Evolutionary conservation across 768 basidiomycete genomes (phyloP), one percentile per base, ranked within the genome.

Genomic region (Boletus subparvulus): DNA sequence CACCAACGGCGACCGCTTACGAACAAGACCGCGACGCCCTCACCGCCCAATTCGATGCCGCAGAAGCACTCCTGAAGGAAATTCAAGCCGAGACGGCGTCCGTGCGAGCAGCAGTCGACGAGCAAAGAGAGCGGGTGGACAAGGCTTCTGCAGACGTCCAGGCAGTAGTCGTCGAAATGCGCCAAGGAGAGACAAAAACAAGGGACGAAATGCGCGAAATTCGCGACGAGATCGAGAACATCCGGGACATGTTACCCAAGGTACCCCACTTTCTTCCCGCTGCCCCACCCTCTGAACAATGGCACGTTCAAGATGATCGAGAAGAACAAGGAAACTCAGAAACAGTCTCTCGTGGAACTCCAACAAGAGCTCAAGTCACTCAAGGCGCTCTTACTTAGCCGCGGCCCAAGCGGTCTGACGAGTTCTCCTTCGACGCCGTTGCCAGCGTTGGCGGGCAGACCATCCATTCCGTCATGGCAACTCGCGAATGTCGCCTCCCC

Each of bases 321-420:
- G 54, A 94, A 92, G 75, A 92, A 88, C 69, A 91, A 93, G 69
- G 88, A 92, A 52, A 80, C 83, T 14, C 94, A 97, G 72, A 81
- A 84, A 21, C 85, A 88, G 57, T 91, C 93, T 2, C 78, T 98
- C 14, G 75, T 80, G 51, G 96, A 98, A 64, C 79, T 98, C 13
- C 94, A 97, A 64, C 87, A 93, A 62, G 96, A 98, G 68, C 81
- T 98, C 65, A 94, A 94, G 67, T 98, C 95, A 0, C 77, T 98
- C 58, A 98, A 98, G 71, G 85, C 94, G 0, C 80, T 98, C 26
- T 75, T 98, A 9, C 79, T 95, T 9, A 91, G 84, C 61, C 84
- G 90, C 35, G 83, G 88, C 7, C 77, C 87, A 7, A 40, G 59
- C n/a, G 71, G 73, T 19, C 65, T 77, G 32, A 64, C 84, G 2